Evolutionary conservation across 2,329 filamentous ascomycete genomes (phyloP), one percentile per base, ranked within the genome.

Genomic region (Dothideomycetes sp.): DNA sequence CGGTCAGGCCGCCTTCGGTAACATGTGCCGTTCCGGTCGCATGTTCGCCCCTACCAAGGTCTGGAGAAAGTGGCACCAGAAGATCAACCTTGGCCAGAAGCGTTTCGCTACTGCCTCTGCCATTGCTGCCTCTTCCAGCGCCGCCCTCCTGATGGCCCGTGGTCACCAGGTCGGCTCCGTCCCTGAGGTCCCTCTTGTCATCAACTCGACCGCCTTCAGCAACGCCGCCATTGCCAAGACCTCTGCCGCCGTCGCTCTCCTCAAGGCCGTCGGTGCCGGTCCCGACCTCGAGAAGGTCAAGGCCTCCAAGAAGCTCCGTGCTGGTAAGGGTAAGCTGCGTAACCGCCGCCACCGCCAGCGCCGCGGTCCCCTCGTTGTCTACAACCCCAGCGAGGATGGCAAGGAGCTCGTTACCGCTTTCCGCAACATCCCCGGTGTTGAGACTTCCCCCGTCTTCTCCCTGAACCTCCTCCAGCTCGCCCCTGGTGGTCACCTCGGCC

Each of bases 11-110:
- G 91, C 91, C 60, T 98, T 96, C 72, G 91, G 91, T 86, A 98
- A 98, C 84, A 87, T 89, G 87, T 98, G 91, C 77, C 88, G 91
- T 70, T 94, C 89, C 67, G 91, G 93, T 77, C 91, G 91, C 75
- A 98, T 98, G 91, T 98, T 98, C 75, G 91, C 91, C 59, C 91
- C 91, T 57, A 98, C 91, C 73, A 98, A 98, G 83, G 84, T 94
- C 75, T 98, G 91, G 93, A 80, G 91, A 70, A 95, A 94, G 78
- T 98, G 91, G 93, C 91, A 98, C 79, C 79, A 95, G 78, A 96
- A 96, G 87, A 80, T 98, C 80, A 94, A 94, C 80, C 80, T 93
- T 71, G 84, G 84, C 70, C 91, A 98, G 80, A 94, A 91, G 85
- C 91, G 91, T 62, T 98, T 95, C 70, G 91, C 91, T 71, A 94